phyloP scores from a whole-genome alignment of 2,329 filamentous ascomycete genomes.

The Cladosporium cucumerinum region DNA sequence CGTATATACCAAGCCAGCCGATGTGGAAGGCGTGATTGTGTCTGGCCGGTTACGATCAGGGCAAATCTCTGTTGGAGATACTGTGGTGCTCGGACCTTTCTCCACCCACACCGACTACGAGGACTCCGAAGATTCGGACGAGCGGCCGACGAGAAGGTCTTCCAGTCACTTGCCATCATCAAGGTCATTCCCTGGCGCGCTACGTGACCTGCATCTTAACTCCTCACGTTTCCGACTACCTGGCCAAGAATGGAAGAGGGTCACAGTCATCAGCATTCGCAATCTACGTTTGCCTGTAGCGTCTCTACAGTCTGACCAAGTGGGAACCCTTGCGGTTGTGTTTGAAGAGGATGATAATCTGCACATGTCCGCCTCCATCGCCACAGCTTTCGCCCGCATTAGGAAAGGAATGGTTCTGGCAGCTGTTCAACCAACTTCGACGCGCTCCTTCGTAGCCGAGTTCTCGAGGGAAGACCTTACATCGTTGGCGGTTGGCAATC shows the following conservation, averaged over 20 bases:
- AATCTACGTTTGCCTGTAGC: constrained; percentile 82
- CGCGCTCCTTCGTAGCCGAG: constrained; percentile 55
- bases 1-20: constrained; percentile 64
- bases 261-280: constrained; percentile 79
- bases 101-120: constrained; percentile 30
- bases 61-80: constrained; percentile 71
- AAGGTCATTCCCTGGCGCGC: constrained; percentile 47
- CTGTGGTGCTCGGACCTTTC: constrained; percentile 73
- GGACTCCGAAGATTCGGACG: constrained; percentile 37
- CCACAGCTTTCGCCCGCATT: constrained; percentile 38
- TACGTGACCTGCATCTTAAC: constrained; percentile 31
- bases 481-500: constrained; percentile 62
- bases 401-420: constrained; percentile 81
- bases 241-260: constrained; percentile 70
- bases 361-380: constrained; percentile 27
- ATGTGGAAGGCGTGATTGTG: constrained; percentile 55
- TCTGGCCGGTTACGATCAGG: constrained; percentile 83
- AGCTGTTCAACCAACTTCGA: constrained; percentile 54
- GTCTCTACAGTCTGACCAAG: constrained; percentile 73
- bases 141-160: constrained; percentile 26
- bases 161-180: constrained; percentile 39
- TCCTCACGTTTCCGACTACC: constrained; percentile 26
- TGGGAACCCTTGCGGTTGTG: constrained; percentile 80
- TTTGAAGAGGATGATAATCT: constrained; percentile 40
- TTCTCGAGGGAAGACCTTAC: constrained; percentile 65